Evolutionary conservation across 73 alveolate species (phyloP).

Genomic region (Paramecium sonneborni): DNA sequence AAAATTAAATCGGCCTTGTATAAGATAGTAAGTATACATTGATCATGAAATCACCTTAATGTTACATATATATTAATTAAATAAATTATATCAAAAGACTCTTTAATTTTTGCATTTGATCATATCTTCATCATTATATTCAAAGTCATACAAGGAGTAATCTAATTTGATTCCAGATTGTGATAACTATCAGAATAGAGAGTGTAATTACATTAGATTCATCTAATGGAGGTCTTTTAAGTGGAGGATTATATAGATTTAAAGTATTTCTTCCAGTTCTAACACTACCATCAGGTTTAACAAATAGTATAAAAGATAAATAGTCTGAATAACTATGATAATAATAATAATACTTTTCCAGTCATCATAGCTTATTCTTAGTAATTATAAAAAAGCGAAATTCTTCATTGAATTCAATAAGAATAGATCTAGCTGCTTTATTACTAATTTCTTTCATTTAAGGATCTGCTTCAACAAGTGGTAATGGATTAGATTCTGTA

Average conservation of each 20-base stretch:
- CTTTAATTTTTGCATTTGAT: not conserved
- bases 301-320: not conserved
- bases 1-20: not conserved
- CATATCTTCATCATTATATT: constrained; percentile 31
- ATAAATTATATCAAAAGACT: not conserved
- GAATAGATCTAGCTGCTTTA: constrained; percentile 17
- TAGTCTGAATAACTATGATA: not conserved
- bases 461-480: constrained; percentile 1
- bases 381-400: not conserved
- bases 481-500: not conserved
- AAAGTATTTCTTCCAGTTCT: constrained; percentile 9
- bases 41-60: constrained; percentile 1
- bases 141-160: constrained; percentile 21
- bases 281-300: not conserved
- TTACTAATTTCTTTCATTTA: not conserved
- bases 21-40: not conserved
- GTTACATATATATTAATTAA: not conserved
- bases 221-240: constrained; percentile 37
- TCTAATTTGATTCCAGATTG: not conserved
- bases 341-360: not conserved
- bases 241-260: constrained; percentile 7
- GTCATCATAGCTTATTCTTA: not conserved
- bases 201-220: not conserved
- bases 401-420: constrained; percentile 11
- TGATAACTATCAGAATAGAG: not conserved